Evolutionary conservation across 495 filamentous ascomycete species (phyloP), one percentile per base, ranked within the genome.

Genomic region (Penicillium lagena): DNA sequence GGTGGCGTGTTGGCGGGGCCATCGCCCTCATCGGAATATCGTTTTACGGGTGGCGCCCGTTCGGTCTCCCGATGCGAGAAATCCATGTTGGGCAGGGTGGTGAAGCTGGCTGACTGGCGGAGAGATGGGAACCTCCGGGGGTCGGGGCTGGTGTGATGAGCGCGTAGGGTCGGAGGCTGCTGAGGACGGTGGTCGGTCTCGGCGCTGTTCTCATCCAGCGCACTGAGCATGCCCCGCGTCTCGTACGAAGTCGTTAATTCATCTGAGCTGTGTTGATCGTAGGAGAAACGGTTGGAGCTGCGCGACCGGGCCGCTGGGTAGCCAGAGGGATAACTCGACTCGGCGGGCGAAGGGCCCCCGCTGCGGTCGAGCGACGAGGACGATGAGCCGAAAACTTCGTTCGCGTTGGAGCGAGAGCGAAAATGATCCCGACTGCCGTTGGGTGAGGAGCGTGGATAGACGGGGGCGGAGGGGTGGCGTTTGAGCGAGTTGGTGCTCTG

Each of bases 1-100:
- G 22, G 22, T 4, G 22, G 22, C 22, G 22, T 41, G 80, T 65
- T 30, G 74, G 72, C 2, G 72, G 64, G 30, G 74, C 72, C 60
- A 36, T 79, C 83, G 41, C 72, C 73, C 60, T 97, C 94, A 60
- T 95, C 93, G 45, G 89, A 94, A 60, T 86, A 87, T 48, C 90
- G 73, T 64, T 96, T 90, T 31, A 82, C 73, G 48, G 76, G 77
- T 35, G 78, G 59, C 39, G 67, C 55, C 49, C 60, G 58, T 33
- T 70, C 67, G 38, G 61, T 60, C 39, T 67, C 63, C 5, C 59
- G 60, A 17, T 63, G 56, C 2, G 55, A 59, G 58, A 73, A 67
- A 70, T 89, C 78, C 65, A 79, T 75, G 55, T 81, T 79, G 39
- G 75, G 72, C 29, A 73, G 46, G 41, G 78, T 74, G 17, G 86